A percentile compares a stretch with the other conserved stretches of the same genome.
Evolutionary conservation across 1,139 yeast genomes (phyloP).

Genomic region (Entelexis sorbosivorans): DNA sequence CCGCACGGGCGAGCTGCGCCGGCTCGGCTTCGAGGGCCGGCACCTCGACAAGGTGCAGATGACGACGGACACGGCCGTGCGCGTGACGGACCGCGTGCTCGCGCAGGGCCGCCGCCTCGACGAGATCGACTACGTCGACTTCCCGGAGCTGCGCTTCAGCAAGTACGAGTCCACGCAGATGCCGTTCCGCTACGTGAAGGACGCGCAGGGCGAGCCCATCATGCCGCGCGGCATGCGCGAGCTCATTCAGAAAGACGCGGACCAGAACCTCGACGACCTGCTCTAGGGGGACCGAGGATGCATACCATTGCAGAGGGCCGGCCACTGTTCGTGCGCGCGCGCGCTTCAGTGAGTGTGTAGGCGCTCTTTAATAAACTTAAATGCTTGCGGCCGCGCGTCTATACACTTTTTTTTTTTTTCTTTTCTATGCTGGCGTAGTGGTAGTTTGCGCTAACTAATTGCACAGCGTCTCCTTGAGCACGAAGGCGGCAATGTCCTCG

Average conservation of each 20-base stretch:
- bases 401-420: background rate
- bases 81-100: slow-evolving; percentile 73
- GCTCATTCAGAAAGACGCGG: slow-evolving; percentile 69
- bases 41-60: slow-evolving; percentile 79
- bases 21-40: slow-evolving; percentile 72
- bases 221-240: slow-evolving; percentile 87
- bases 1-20: slow-evolving; percentile 81
- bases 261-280: slow-evolving; percentile 30
- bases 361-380: too few relatives aligned
- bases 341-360: too few relatives aligned
- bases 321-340: too few relatives aligned
- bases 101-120: slow-evolving; percentile 47
- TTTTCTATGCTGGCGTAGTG: background rate
- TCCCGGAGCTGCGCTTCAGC: slow-evolving; percentile 83
- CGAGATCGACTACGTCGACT: slow-evolving; percentile 72
- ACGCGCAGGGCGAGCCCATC: slow-evolving; percentile 53
- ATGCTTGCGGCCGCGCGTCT: too few relatives aligned
- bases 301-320: too few relatives aligned
- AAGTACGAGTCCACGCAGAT: slow-evolving; percentile 89
- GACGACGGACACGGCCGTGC: slow-evolving; percentile 95
- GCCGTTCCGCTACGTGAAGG: slow-evolving; percentile 87
- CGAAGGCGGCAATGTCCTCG: slow-evolving; percentile 68
- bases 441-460: too few relatives aligned
- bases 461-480: slow-evolving; percentile 39
- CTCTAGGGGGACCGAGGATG: too few relatives aligned